Evolutionary conservation across 2,329 filamentous ascomycete genomes (phyloP), one percentile per base, ranked within the genome.

Genomic region (Celoporthe dispersa): DNA sequence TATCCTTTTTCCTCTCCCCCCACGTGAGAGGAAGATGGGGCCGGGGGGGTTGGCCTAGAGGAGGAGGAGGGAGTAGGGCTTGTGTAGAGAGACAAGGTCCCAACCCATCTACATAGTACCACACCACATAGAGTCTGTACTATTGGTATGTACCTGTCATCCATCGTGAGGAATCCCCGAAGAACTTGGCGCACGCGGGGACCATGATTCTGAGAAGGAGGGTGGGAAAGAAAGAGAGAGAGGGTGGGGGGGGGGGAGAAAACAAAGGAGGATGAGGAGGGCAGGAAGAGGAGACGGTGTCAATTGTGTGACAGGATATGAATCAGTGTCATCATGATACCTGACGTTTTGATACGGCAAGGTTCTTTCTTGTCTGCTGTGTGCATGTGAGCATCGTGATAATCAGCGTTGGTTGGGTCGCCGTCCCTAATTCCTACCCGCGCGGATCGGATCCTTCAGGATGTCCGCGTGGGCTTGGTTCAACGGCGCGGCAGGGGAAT

Each of bases 341-440:
- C 57, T 39, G 19, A 22, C 5, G 9, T 53, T 19, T 44, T n/a
- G 62, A 25, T 59, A 60, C 44, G 68, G 63, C 44, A 35, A 67
- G 64, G 66, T 57, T 22, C 22, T 48, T 48, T 48, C 5, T 48
- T 22, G 22, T 19, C 22, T 48, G 44, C 19, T 48, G 44, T 19
- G 28, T 67, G 48, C 68, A 48, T 48, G 44, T 59, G 57, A 35
- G 41, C 41, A 33, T 67, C 64, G 59, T 70, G 57, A 48, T 37
- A 16, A 16, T 57, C 33, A 33, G 39, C 28, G 19, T 16, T 53
- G 44, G 44, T 19, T 48, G 28, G 44, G 44, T 37, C 63, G 28
- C 44, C 31, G 48, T 28, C 65, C 65, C 35, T 39, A 35, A 22
- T 22, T 60, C 11, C 37, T 63, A n/a, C 37, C 35, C 35, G 51